A percentile compares a stretch with the other conserved stretches of the same genome.
These are phyloP conservation scores for Globisporangium carolinianum DNA, from an alignment of 352 stramenopile genomes.

Conservation along the genomic window DNA sequence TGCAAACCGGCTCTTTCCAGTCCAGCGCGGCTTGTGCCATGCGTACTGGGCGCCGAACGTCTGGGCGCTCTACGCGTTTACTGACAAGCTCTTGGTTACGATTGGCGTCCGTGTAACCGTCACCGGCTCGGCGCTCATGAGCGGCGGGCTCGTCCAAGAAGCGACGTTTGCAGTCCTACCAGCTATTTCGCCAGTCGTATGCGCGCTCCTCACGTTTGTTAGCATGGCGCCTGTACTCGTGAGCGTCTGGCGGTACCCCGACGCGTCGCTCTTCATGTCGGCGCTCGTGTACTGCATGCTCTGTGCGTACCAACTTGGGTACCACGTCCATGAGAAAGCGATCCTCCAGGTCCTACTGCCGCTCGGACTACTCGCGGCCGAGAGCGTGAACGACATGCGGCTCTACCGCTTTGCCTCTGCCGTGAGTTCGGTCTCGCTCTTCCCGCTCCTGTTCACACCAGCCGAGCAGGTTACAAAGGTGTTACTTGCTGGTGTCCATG, in stretches of 20 bases:
- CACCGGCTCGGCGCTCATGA: slow-evolving; percentile 62
- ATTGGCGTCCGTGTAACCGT: slow-evolving; percentile 22
- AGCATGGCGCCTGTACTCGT: slow-evolving; percentile 71
- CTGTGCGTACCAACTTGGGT: slow-evolving; percentile 95
- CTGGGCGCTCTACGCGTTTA: slow-evolving; percentile 94
- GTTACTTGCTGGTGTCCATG: slow-evolving; percentile 57
- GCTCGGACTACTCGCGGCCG: slow-evolving; percentile 55
- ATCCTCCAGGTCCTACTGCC: slow-evolving; percentile 89
- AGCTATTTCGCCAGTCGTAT: slow-evolving; percentile 55
- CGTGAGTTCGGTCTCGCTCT: slow-evolving; percentile 70
- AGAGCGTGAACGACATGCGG: slow-evolving; percentile 79
- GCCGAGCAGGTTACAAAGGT: slow-evolving; percentile 72
- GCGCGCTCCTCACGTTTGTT: slow-evolving; percentile 70
- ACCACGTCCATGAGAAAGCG: slow-evolving; percentile 99
- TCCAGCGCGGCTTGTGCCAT: slow-evolving; percentile 94
- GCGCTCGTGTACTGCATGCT: slow-evolving; percentile 88
- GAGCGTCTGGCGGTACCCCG: slow-evolving; percentile 69
- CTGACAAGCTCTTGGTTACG: slow-evolving; percentile 78
- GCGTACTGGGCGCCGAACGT: slow-evolving; percentile 98
- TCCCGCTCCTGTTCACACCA: slow-evolving; percentile 79
- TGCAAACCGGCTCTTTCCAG: slow-evolving; percentile 92
- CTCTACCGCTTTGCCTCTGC: slow-evolving; percentile 72
- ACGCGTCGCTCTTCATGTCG: slow-evolving; percentile 74
- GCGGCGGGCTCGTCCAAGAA: slow-evolving; percentile 76
- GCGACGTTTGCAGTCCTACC: slow-evolving; percentile 76